Evolutionary conservation across 257 asterid species (phyloP), one percentile per base, ranked within the genome.

Genomic region (Verbascum thapsus): DNA sequence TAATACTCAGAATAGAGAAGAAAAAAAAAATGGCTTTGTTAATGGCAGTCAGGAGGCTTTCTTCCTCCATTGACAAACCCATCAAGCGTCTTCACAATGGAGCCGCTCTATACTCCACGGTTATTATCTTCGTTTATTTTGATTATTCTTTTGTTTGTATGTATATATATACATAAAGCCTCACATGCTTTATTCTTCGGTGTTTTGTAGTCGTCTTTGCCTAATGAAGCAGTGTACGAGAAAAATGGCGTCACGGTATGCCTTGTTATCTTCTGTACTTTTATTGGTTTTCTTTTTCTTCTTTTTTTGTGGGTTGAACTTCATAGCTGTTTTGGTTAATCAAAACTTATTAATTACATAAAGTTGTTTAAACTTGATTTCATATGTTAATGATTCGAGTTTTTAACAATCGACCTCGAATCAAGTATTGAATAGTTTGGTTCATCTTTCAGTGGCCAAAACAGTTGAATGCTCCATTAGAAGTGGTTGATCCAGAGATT

Each of bases 11-110:
- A 55, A 11, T 34, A 10, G 15, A 18, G 19, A n/a, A 64, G 37
- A 41, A 13, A 39, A 67, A 52, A 67, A 81, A 78, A 62, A 91
- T 88, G 94, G 83, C 83, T n/a, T 6, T 85, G 86, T 88, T 96
- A n/a, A 80, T 84, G 87, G 98, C 90, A 52, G 63, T 88, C 32
- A 74, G 96, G 72, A 79, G 88, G 76, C 84, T 91, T 56, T 87
- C 92, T 15, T 80, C 95, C 72, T 75, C 88, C 61, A 35, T 82
- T 18, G 81, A 81, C 54, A 88, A 81, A 50, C 95, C 95, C 34
- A 54, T 77, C 45, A 88, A 81, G 74, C 83, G 85, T 64, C 63
- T 83, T 39, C 65, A 60, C 64, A 76, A 72, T 58, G 90, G 79
- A 77, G 70, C 19, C 87, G 90, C 59, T 78, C 89, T 82, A 47